Evolutionary conservation across 225 moss, liverwort and hornwort species (phyloP), one percentile per base, ranked within the genome.

Genomic region (Physcomitrellopsis africana): DNA sequence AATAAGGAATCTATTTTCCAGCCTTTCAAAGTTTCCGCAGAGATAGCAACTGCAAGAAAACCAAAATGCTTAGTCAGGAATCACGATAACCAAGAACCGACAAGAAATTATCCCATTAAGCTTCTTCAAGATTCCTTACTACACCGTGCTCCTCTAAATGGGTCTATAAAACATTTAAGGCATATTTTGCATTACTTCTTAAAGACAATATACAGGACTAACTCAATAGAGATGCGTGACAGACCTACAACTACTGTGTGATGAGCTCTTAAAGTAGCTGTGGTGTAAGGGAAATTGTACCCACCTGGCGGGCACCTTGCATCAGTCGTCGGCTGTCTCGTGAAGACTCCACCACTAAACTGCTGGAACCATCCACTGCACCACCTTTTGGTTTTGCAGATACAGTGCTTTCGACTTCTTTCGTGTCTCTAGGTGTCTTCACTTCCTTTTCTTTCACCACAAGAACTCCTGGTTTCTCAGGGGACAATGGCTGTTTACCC

Each of bases 291-390:
- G 32, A 37, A 37, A 37, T 37, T 37, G 32, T 7, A 70, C 80
- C 51, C 51, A 96, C 93, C 94, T 96, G 96, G 27, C 94, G 89
- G 81, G 96, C 96, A 76, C 92, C 96, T 80, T 92, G 89, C 89
- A 92, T 92, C 37, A 94, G 81, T 18, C 96, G 86, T 82, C 92
- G 85, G 79, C 85, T 91, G 19, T 96, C 96, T 27, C 92, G 92
- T 54, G 91, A 88, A 51, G 82, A 85, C 81, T 85, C 89, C 69
- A 86, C 81, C 55, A 84, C 53, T 77, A 86, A 79, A 64, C 27
- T 65, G 70, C 51, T 88, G 68, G 77, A 83, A 49, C 82, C 86
- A 46, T 83, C 80, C 23, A 79, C 60, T 49, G 65, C 72, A 76
- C 66, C 73, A 52, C 69, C 85, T 86, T 79, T 86, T 44, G 69